A percentile compares a stretch with the other conserved stretches of the same genome.
phyloP scores from a whole-genome alignment of 2,329 filamentous ascomycete species.

The Coniochaeta sp. region DNA sequence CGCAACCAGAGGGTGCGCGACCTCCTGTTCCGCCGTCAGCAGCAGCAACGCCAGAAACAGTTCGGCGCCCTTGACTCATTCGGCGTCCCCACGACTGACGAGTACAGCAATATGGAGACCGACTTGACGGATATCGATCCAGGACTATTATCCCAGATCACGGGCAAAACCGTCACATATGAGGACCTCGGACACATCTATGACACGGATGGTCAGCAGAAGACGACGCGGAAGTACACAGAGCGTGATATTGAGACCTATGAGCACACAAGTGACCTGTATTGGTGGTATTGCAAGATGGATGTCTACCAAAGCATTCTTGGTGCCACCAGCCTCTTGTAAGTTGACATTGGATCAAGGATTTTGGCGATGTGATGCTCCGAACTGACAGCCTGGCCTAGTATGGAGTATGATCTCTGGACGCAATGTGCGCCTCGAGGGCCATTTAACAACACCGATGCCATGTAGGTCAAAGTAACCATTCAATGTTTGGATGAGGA shows the following conservation, averaged over 20 bases:
- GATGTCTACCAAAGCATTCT: constrained; percentile 87
- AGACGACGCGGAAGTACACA: constrained; percentile 26
- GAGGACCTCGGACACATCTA: constrained; percentile 26
- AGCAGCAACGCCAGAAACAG: constrained; percentile 5
- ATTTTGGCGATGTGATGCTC: not conserved
- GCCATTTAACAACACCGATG: constrained; percentile 67
- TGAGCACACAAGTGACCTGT: constrained; percentile 76
- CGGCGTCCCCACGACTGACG: constrained; percentile 1
- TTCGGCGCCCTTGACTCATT: not conserved
- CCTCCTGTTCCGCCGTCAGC: constrained; percentile 8
- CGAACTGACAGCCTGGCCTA: constrained; percentile 26
- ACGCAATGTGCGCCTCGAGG: constrained; percentile 82
- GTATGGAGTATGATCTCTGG: constrained; percentile 75
- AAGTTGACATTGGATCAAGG: constrained; percentile 30
- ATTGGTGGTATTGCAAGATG: constrained; percentile 96
- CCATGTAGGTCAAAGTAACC: constrained; percentile 44
- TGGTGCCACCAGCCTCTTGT: constrained; percentile 81
- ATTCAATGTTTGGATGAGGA: not conserved
- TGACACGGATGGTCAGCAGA: constrained; percentile 6
- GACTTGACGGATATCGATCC: constrained; percentile 34
- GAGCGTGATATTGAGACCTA: constrained; percentile 69
- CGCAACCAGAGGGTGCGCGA: constrained; percentile 29
- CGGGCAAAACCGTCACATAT: constrained; percentile 28
- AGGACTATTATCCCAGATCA: constrained; percentile 31
- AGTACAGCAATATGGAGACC: constrained; percentile 3